Evolutionary conservation across 1,284 basidiomycete genomes (phyloP).

Genomic region (Mrakiaceae sp.): DNA sequence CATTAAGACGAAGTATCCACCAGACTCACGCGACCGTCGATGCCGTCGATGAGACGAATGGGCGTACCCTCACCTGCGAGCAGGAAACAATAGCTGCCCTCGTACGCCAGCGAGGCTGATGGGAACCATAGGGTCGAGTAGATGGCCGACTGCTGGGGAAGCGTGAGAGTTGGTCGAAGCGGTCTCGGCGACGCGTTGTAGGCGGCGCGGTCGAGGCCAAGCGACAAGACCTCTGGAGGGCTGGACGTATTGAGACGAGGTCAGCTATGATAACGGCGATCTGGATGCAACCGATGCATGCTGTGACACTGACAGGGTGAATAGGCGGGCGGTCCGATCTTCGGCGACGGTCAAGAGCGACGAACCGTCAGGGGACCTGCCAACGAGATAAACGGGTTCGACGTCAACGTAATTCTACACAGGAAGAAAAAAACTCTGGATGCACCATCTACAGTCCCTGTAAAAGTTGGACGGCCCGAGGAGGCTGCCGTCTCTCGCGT

Average conservation of each 20-base stretch:
- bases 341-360: constrained; percentile 30
- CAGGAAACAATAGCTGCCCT: constrained; percentile 64
- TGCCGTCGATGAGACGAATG: constrained; percentile 65
- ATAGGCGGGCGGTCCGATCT: constrained; percentile 27
- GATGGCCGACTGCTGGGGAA: constrained; percentile 54
- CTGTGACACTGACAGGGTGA: constrained; percentile 22
- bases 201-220: not conserved
- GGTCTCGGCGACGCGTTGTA: not conserved
- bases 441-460: constrained; percentile 29
- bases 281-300: not conserved
- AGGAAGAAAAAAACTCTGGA: not conserved
- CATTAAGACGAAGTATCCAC: too few relatives aligned
- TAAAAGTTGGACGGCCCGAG: constrained; percentile 24
- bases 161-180: constrained; percentile 13
- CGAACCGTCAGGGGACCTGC: constrained; percentile 30
- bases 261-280: not conserved
- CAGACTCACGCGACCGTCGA: constrained; percentile 54
- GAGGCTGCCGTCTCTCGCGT: not conserved
- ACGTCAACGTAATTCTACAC: not conserved
- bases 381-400: not conserved
- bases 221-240: not conserved
- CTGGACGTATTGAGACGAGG: not conserved
- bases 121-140: constrained; percentile 74
- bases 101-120: constrained; percentile 46
- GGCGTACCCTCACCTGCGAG: constrained; percentile 69